Conservation (phyloP, 2,329 filamentous ascomycete genomes). For the Graphilbum ipis-grandicollis region DNA sequence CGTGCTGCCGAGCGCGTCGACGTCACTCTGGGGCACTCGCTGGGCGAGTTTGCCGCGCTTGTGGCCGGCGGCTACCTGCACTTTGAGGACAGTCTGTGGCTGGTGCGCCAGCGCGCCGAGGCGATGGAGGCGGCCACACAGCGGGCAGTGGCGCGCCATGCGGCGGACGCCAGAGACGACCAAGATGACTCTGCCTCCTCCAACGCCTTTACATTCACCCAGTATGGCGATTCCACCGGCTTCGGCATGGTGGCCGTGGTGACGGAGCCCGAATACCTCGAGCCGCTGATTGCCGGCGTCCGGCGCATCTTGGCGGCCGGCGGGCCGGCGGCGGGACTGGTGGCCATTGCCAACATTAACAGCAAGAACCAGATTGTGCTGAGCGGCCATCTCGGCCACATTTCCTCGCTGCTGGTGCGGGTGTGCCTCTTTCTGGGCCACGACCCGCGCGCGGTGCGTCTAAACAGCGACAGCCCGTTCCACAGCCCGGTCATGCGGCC, state of each 20-base stretch:
- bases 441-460: conserved; percentile 69
- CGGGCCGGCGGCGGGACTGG: conserved; percentile 24
- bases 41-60: conserved; percentile 85
- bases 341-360: conserved; percentile 86
- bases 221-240: conserved; percentile 20
- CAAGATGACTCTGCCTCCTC: too few species aligned
- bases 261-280: conserved; percentile 65
- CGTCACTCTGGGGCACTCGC: conserved; percentile 73
- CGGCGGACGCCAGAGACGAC: too few species aligned
- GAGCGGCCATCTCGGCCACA: conserved; percentile 69
- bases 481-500: conserved; percentile 86
- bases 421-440: conserved; percentile 80
- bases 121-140: conserved; percentile 66
- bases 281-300: conserved; percentile 52
- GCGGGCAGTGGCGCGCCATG: conserved; percentile 11
- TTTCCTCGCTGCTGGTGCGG: conserved; percentile 67
- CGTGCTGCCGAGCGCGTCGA: conserved; percentile 53
- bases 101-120: conserved; percentile 64
- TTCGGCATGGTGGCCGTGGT: conserved; percentile 93
- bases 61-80: conserved; percentile 67
- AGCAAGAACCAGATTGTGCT: conserved; percentile 92
- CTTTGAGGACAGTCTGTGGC: conserved; percentile 59
- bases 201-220: too few species aligned
- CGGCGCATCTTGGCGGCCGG: conserved; percentile 54
- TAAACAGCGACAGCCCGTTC: conserved; percentile 81